A percentile compares a stretch with the other conserved stretches of the same genome.
Evolutionary conservation across 2,329 filamentous ascomycete genomes (phyloP).

Genomic region (Orbilia brochopaga): DNA sequence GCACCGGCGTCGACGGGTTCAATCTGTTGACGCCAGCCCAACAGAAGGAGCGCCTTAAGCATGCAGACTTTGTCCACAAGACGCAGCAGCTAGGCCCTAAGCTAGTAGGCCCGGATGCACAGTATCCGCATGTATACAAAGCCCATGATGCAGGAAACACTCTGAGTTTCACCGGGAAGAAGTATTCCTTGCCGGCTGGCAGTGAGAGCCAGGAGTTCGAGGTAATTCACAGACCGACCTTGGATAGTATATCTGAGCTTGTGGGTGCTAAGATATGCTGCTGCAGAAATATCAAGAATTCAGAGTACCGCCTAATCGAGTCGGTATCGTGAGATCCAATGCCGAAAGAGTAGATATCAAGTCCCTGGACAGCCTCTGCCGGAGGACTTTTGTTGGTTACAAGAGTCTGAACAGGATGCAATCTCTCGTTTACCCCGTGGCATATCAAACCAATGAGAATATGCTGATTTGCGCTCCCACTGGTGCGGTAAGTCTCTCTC

Average conservation of each 20-base stretch:
- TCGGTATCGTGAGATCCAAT: conserved; percentile 74
- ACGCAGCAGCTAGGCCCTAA: conserved; percentile 72
- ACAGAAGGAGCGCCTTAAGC: conserved; percentile 76
- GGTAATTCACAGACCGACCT: conserved; percentile 48
- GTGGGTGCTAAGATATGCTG: conserved; percentile 49
- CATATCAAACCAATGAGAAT: conserved; percentile 94
- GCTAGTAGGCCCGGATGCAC: conserved; percentile 71
- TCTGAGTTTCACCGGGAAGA: conserved; percentile 77
- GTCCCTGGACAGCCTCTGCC: conserved; percentile 86
- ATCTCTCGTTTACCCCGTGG: conserved; percentile 91
- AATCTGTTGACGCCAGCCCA: conserved; percentile 75
- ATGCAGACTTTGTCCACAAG: conserved; percentile 83
- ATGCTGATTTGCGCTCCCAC: conserved; percentile 99
- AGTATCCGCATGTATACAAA: conserved; percentile 94
- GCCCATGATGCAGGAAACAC: conserved; percentile 83
- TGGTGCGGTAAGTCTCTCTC: conserved; percentile 69
- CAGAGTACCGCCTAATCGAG: conserved; percentile 78
- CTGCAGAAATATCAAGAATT: conserved; percentile 86
- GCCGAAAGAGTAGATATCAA: conserved; percentile 78
- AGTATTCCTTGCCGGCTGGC: conserved; percentile 80
- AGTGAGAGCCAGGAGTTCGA: conserved; percentile 72
- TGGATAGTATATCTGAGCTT: conserved; percentile 8
- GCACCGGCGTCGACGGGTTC: conserved; percentile 60
- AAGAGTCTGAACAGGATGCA: conserved; percentile 96
- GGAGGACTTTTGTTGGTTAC: conserved; percentile 92